Base-by-base conservation (phyloP, 2,329 filamentous ascomycete genomes). In the Neopestalotiopsis clavispora region DNA sequence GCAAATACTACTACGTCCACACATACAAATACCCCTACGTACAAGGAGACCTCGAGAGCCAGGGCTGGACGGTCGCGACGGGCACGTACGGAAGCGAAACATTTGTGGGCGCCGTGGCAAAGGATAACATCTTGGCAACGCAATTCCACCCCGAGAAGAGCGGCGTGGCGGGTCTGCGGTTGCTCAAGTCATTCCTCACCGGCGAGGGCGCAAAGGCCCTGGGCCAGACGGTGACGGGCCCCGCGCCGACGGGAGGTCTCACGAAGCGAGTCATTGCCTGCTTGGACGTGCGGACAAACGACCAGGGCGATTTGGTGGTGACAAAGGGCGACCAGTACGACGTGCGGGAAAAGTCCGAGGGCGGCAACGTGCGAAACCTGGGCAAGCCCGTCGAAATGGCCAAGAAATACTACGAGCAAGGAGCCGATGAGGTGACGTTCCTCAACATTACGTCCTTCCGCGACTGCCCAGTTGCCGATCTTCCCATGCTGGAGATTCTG, bases 311-410 rank as follows among this genome's bases (percentile, higher is more conserved):
- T 80, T 86, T 99, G 10, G 96, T 99, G 0, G 96, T 99, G 49
- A 99, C 96, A 14, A 99, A 99, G 82, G 96, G 96, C 68, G 96
- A 99, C 81, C 95, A 98, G 80, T 99, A 99, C 83, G 96, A 99
- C 77, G 96, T 99, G 6, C 93, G 96, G 40, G 96, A 98, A 77
- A 98, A 98, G 82, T 84, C 85, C 28, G 85, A 83, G 14, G 84
- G 85, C 68, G 85, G 88, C 67, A 84, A 88, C 73, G 95, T 99
- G 45, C 91, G 96, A 72, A 99, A 99, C 80, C 87, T 99, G 3
- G 96, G 96, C 72, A 99, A 99, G 82, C 96, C 96, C 1, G 95
- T 99, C 63, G 94, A 97, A 72, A 93, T 99, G 89, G 96, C 96
- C 9, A 90, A 90, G 81, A 90, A 89, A 76, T 99, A 99, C 85